phyloP scores from a whole-genome alignment of 1,284 basidiomycete species.

The Thelephora terrestris region DNA sequence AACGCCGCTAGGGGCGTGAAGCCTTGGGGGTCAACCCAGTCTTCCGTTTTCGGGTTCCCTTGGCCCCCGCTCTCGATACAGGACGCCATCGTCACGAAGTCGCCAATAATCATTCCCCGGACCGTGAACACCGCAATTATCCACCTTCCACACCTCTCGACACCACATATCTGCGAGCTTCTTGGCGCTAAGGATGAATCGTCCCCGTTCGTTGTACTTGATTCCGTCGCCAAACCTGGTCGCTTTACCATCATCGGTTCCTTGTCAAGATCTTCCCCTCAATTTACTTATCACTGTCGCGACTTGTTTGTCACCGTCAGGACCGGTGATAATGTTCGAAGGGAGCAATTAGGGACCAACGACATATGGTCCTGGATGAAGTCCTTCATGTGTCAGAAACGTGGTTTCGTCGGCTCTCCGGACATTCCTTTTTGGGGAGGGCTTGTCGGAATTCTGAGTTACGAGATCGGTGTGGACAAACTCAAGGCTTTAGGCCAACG shows the following conservation, averaged over 20 bases:
- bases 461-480: constrained; percentile 60
- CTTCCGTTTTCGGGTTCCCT: constrained; percentile 31
- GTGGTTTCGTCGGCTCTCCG: constrained; percentile 34
- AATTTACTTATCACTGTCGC: constrained; percentile 47
- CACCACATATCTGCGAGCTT: constrained; percentile 44
- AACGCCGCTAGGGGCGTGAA: constrained; percentile 25
- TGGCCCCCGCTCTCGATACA: constrained; percentile 42
- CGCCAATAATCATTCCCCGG: constrained; percentile 7
- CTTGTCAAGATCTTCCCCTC: constrained; percentile 38
- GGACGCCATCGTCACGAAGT: constrained; percentile 5
- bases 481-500: constrained; percentile 20
- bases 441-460: constrained; percentile 60
- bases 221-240: constrained; percentile 67
- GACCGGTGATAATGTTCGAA: constrained; percentile 9
- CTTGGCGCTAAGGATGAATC: constrained; percentile 47
- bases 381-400: constrained; percentile 48
- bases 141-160: constrained; percentile 29
- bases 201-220: constrained; percentile 60
- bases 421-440: constrained; percentile 73
- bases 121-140: constrained; percentile 32
- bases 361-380: constrained; percentile 67
- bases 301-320: constrained; percentile 37
- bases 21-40: constrained; percentile 31
- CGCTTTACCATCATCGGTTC: constrained; percentile 61
- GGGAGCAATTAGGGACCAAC: constrained; percentile 25